A percentile compares a stretch with the other conserved stretches of the same genome.
Evolutionary conservation across 495 filamentous ascomycete genomes (phyloP).

Genomic region (Entonaema liquescens): DNA sequence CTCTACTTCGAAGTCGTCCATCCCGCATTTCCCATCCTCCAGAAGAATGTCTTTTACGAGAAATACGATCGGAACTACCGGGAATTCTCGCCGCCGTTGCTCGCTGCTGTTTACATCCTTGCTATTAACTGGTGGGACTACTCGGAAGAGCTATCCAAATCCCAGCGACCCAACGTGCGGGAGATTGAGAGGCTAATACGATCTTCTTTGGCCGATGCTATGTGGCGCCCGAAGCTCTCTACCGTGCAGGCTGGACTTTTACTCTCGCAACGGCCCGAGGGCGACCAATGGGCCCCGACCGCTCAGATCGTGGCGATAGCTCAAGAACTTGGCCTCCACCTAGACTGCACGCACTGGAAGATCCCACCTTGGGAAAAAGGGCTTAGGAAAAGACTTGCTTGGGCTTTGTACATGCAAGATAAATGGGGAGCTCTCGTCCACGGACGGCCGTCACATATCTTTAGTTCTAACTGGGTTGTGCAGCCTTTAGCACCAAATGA

Average conservation of each 20-base stretch:
- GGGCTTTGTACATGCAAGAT: slow-evolving; percentile 93
- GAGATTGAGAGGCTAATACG: slow-evolving; percentile 81
- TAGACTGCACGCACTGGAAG: slow-evolving; percentile 87
- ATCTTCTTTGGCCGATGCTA: slow-evolving; percentile 74
- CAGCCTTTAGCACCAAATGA: slow-evolving; percentile 71
- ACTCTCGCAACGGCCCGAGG: slow-evolving; percentile 85
- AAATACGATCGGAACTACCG: slow-evolving; percentile 79
- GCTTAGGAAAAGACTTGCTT: slow-evolving; percentile 82
- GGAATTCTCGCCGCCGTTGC: slow-evolving; percentile 81
- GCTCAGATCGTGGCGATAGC: slow-evolving; percentile 82
- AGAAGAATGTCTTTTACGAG: slow-evolving; percentile 87
- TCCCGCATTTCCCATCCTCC: slow-evolving; percentile 88
- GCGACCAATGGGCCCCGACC: slow-evolving; percentile 86
- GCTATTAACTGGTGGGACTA: slow-evolving; percentile 90
- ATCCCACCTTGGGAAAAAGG: slow-evolving; percentile 89
- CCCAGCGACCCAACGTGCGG: slow-evolving; percentile 74
- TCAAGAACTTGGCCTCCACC: slow-evolving; percentile 85
- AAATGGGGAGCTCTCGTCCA: slow-evolving; percentile 92
- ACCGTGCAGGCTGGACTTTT: slow-evolving; percentile 92
- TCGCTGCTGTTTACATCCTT: slow-evolving; percentile 90
- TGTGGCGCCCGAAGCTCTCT: slow-evolving; percentile 87
- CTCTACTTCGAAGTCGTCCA: slow-evolving; percentile 90
- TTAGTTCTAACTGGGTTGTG: slow-evolving; percentile 83
- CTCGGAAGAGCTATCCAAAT: slow-evolving; percentile 69
- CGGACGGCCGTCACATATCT: slow-evolving; percentile 85